Evolutionary conservation across 441 rosid species (phyloP).

Genomic region (California macrophylla): DNA sequence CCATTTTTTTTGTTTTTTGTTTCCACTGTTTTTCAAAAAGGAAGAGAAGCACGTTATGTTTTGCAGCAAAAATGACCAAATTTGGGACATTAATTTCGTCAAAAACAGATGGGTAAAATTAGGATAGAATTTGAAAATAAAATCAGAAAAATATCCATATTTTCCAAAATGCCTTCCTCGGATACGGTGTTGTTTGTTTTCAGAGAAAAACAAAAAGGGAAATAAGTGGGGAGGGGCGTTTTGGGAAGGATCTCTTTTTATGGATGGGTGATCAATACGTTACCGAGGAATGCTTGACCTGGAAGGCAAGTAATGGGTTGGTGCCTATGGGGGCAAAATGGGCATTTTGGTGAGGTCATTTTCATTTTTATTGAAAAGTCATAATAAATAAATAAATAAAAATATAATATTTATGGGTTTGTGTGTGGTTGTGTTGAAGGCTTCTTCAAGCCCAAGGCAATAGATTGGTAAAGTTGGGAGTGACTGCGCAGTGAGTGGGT

Average conservation of each 20-base stretch:
- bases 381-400: too few species aligned
- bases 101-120: background rate
- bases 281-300: background rate
- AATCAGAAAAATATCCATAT: too few species aligned
- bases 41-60: background rate
- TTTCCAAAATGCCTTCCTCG: background rate
- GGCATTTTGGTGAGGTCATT: background rate
- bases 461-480: background rate
- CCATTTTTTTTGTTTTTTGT: background rate
- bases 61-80: background rate
- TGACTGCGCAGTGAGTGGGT: background rate
- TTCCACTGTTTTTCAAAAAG: background rate
- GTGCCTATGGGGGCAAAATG: background rate
- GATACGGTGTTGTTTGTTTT: too few species aligned
- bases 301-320: background rate
- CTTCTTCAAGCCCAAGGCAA: background rate
- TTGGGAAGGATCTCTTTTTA: background rate
- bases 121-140: too few species aligned
- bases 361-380: too few species aligned
- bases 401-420: background rate
- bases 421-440: background rate
- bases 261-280: background rate
- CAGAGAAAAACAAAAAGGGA: too few species aligned
- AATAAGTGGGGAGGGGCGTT: background rate
- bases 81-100: background rate